phyloP scores from a whole-genome alignment of 495 filamentous ascomycete genomes.

The Penicillium cataractarum region DNA sequence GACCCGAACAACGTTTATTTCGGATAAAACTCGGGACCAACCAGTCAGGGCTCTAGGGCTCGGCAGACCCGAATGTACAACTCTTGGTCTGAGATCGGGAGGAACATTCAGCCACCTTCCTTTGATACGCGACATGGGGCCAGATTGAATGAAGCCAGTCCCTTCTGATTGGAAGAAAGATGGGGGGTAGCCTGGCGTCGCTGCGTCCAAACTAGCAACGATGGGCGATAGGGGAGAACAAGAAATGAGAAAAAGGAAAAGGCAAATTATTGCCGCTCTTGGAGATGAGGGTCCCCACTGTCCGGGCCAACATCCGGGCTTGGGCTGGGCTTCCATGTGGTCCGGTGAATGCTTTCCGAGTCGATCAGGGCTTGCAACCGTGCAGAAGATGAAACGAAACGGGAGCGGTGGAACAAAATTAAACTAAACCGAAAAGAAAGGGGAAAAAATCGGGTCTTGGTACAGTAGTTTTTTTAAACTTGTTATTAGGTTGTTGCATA shows the following conservation, averaged over 20 bases:
- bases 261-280: conserved; percentile 17
- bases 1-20: conserved; percentile 8
- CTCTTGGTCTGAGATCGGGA: too few species aligned
- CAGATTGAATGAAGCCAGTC: not conserved
- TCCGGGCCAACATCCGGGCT: conserved; percentile 30
- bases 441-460: not conserved
- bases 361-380: conserved; percentile 29
- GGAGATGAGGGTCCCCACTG: conserved; percentile 15
- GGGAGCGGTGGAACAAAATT: conserved; percentile 8
- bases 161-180: not conserved
- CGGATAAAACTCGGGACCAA: conserved; percentile 15
- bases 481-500: not conserved
- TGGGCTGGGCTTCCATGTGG: conserved; percentile 33
- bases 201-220: conserved; percentile 16
- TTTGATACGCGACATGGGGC: conserved; percentile 1
- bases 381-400: conserved; percentile 17
- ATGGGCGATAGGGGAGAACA: conserved; percentile 11
- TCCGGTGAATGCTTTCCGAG: conserved; percentile 38
- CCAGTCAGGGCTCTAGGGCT: not conserved
- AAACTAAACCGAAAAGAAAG: not conserved
- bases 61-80: conserved; percentile 2
- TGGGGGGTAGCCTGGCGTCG: conserved; percentile 4
- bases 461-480: too few species aligned
- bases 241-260: not conserved
- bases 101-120: too few species aligned